Evolutionary conservation across 768 basidiomycete species (phyloP).

Genomic region (Kwoniella bestiolae): DNA sequence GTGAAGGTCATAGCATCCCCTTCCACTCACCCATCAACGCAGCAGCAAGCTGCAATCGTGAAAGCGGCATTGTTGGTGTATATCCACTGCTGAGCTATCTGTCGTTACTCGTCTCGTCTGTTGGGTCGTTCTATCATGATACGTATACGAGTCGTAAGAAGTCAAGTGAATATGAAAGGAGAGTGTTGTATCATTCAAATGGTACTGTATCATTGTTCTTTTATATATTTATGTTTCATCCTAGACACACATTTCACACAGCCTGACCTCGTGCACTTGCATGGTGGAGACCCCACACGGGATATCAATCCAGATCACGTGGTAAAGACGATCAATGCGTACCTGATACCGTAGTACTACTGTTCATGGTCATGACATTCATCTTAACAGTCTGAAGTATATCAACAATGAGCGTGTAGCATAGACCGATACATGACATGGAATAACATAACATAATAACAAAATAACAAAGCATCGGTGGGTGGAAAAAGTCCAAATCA

Average conservation of each 20-base stretch:
- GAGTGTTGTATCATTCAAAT: not conserved
- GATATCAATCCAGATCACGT: no score
- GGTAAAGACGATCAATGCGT: no score
- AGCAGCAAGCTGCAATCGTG: conserved; percentile 25
- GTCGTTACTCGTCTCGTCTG: not conserved
- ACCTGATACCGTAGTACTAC: no score
- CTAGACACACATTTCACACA: conserved; percentile 1
- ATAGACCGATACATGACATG: no score
- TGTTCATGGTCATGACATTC: no score
- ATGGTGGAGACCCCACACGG: no score
- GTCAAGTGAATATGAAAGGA: not conserved
- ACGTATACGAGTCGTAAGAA: no score
- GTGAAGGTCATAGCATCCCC: no score
- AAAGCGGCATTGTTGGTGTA: conserved; percentile 22
- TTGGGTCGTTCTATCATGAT: conserved; percentile 1
- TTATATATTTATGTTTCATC: not conserved
- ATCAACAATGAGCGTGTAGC: no score
- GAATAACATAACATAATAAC: not conserved
- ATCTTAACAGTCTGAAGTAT: no score
- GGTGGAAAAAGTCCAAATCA: not conserved
- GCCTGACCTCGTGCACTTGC: no score
- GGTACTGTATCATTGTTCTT: not conserved
- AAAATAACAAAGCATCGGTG: not conserved
- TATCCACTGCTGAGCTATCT: not conserved
- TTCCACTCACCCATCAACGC: conserved; percentile 19